Conservation (phyloP, 305 asterid species). For the Ilex paraguariensis region DNA sequence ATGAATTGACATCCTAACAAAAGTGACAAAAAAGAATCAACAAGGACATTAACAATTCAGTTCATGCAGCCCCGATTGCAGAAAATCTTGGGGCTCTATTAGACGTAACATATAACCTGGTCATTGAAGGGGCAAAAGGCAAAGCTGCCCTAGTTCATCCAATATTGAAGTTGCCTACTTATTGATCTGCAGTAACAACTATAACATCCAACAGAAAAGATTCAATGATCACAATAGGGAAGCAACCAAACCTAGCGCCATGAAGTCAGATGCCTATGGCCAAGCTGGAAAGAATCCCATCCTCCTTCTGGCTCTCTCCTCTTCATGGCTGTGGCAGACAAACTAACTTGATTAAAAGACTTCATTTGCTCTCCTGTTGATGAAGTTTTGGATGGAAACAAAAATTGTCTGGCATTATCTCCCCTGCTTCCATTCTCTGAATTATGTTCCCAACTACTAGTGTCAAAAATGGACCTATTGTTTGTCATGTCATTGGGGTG, state of each 20-base stretch:
- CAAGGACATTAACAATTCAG: no score
- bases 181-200: no score
- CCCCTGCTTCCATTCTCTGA: constrained; percentile 26
- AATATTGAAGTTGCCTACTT: no score
- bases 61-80: no score
- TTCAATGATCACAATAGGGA: constrained; percentile 15
- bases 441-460: constrained; percentile 18
- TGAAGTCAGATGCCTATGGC: constrained; percentile 34
- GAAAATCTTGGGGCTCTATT: no score
- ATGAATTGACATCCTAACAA: no score
- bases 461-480: constrained; percentile 15
- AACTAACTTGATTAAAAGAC: constrained; percentile 24
- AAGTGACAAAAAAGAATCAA: no score
- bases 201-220: no score
- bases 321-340: constrained; percentile 34
- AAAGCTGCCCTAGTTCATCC: no score
- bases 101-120: no score
- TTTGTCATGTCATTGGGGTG: constrained; percentile 9
- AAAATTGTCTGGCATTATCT: constrained; percentile 21
- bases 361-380: constrained; percentile 20
- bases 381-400: constrained; percentile 24
- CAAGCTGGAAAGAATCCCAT: constrained; percentile 30
- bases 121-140: no score
- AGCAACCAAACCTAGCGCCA: constrained; percentile 12
- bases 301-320: constrained; percentile 62